Conservation (phyloP, 1,139 yeast genomes). For the Chernovozyma aurita region DNA sequence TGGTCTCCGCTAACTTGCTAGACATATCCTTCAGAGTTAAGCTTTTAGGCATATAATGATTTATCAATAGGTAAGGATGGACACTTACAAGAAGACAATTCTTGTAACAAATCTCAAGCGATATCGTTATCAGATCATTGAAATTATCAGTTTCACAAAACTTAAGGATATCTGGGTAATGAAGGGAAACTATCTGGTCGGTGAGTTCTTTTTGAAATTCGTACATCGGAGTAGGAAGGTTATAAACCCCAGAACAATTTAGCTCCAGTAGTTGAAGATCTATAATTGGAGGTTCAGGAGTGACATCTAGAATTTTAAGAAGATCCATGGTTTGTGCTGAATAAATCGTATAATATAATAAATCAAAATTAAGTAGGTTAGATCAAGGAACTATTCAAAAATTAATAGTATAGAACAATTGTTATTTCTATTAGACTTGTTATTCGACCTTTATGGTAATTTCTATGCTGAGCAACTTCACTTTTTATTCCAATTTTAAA, state of each 20-base stretch:
- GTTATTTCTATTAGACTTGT: too few relatives aligned
- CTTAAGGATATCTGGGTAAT: constrained; percentile 84
- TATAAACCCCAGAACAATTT: constrained; percentile 63
- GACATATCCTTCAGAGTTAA: constrained; percentile 76
- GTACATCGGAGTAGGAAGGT: constrained; percentile 81
- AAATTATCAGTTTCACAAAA: constrained; percentile 67
- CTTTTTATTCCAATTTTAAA: too few relatives aligned
- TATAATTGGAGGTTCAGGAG: constrained; percentile 79
- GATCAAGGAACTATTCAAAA: too few relatives aligned
- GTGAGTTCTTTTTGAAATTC: constrained; percentile 86
- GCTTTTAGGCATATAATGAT: constrained; percentile 83
- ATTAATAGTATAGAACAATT: too few relatives aligned
- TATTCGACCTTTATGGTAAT: too few relatives aligned
- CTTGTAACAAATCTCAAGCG: constrained; percentile 64
- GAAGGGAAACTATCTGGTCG: constrained; percentile 89
- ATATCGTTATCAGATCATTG: constrained; percentile 60
- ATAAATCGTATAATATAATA: too few relatives aligned
- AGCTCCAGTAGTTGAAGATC: constrained; percentile 40
- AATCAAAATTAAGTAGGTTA: too few relatives aligned
- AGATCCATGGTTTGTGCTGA: too few relatives aligned
- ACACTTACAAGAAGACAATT: constrained; percentile 79
- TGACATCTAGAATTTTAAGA: constrained; percentile 69
- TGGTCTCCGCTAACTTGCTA: constrained; percentile 66
- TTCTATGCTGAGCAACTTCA: too few relatives aligned
- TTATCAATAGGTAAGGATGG: constrained; percentile 83